Percentiles rank a stretch among this genome's conserved stretches.
These are phyloP conservation scores for Fusarium sp. DNA, from an alignment of 2,329 filamentous ascomycete genomes.

Conservation along the genomic window DNA sequence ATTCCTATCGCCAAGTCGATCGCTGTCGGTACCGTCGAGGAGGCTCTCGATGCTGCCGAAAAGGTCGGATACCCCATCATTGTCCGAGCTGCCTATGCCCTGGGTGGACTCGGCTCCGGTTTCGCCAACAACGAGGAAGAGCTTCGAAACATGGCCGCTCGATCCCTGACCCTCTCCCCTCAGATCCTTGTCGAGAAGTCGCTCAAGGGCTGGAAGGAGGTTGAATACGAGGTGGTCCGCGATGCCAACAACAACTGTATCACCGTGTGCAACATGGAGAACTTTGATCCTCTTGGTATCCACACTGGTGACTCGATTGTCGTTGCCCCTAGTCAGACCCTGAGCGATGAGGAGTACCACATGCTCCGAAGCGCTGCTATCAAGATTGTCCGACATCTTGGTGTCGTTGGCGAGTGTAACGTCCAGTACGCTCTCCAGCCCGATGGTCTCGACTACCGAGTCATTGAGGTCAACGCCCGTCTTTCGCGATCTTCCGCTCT, in stretches of 20 bases:
- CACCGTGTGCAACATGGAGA: constrained; percentile 99
- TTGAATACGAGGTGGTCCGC: constrained; percentile 98
- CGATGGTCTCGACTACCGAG: constrained; percentile 95
- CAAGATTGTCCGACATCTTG: constrained; percentile 96
- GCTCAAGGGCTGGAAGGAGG: constrained; percentile 99
- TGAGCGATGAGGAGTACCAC: constrained; percentile 98
- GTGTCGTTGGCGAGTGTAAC: constrained; percentile 98
- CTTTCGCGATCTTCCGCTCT: constrained; percentile 94
- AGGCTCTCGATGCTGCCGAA: constrained; percentile 88
- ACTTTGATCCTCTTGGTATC: constrained; percentile 97
- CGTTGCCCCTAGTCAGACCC: constrained; percentile 94
- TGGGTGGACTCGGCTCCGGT: constrained; percentile 95
- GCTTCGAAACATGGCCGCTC: constrained; percentile 90
- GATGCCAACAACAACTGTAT: constrained; percentile 98
- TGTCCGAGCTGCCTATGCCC: constrained; percentile 94
- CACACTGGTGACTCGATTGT: constrained; percentile 99
- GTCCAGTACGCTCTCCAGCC: constrained; percentile 98
- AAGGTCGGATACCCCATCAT: constrained; percentile 97
- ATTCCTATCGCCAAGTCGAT: constrained; percentile 98
- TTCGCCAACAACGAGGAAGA: constrained; percentile 96
- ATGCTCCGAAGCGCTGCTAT: constrained; percentile 98
- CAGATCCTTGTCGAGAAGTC: constrained; percentile 99
- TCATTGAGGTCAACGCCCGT: constrained; percentile 98
- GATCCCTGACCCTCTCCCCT: constrained; percentile 91
- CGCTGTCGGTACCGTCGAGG: constrained; percentile 90